phyloP scores from a whole-genome alignment of 2,329 filamentous ascomycete genomes.

The Cucurbitaria berberidis region DNA sequence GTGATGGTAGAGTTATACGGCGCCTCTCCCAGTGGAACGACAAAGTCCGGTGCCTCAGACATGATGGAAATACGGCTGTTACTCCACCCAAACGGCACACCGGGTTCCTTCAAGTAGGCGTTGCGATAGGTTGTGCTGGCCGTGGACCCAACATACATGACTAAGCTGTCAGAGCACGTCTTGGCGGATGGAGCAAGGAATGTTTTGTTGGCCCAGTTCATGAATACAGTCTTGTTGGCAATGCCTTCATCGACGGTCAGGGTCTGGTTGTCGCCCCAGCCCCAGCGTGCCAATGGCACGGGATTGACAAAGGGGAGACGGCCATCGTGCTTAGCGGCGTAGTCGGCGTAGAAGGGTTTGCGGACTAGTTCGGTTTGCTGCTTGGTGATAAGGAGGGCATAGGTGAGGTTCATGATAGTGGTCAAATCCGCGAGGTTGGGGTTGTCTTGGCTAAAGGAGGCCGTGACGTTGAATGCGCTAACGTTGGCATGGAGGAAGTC shows the following conservation, averaged over 20 bases:
- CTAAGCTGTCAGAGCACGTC: constrained; percentile 58
- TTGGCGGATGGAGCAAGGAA: constrained; percentile 51
- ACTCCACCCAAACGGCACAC: constrained; percentile 56
- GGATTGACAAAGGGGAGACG: constrained; percentile 59
- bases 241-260: constrained; percentile 52
- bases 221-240: constrained; percentile 58
- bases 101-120: constrained; percentile 51
- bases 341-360: constrained; percentile 58
- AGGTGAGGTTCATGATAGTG: constrained; percentile 54
- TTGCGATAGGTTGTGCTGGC: constrained; percentile 54
- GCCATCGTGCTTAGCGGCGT: constrained; percentile 54
- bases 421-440: constrained; percentile 38
- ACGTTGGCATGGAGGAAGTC: constrained; percentile 51
- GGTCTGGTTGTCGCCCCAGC: constrained; percentile 52
- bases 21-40: constrained; percentile 53
- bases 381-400: constrained; percentile 56
- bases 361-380: constrained; percentile 56
- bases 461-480: constrained; percentile 45
- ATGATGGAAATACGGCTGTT: constrained; percentile 57
- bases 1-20: constrained; percentile 58
- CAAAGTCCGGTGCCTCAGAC: constrained; percentile 56
- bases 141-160: constrained; percentile 56
- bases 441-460: constrained; percentile 45
- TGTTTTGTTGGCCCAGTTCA: constrained; percentile 56
- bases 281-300: constrained; percentile 56